Evolutionary conservation across 192 early-diverging fungal genomes (phyloP), one percentile per base, ranked within the genome.

Genomic region (Funneliformis mosseae): DNA sequence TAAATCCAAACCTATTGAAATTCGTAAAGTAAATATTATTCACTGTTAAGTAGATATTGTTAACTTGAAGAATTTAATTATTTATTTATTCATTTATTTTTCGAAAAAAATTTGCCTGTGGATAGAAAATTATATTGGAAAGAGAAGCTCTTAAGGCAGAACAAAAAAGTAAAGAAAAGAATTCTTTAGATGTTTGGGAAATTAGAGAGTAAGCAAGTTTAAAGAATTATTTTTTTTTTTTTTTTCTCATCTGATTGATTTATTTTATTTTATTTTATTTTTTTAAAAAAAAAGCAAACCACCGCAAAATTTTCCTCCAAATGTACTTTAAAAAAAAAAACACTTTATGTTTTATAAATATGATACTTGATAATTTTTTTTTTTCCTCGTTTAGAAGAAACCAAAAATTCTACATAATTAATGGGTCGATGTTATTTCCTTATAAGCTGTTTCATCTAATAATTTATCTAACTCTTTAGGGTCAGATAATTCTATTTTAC

Each of bases 401-500:
- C n/a, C 48, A 55, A 18, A 55, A 16, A 5, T 55, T 55, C n/a
- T n/a, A 1, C 48, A 64, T 64, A 64, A 64, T 64, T 64, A 64
- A 64, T 64, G 62, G 11, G 68, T 38, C 45, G 71, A 70, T 48
- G 18, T 87, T 88, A 75, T 83, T 45, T 83, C 81, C 43, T 88
- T 83, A 87, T 98, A 98, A 7, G 83, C 88, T 16, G 81, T 81
- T 83, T 93, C 90, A 83, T 92, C 87, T 46, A 98, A 81, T 74
- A 98, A 88, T 18, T 83, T 81, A 9, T 94, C 88, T 68, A 97
- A 74, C 83, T 97, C 92, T 8, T 78, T 89, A 81, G 86, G 81
- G 76, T 89, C 79, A 8, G 87, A 87, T 61, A 98, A 61, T 88
- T 96, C 89, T 83, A 98, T 93, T 90, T 97, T 96, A 84, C 93